A percentile compares a stretch with the other conserved stretches of the same genome.
Conservation (phyloP, 441 rosid genomes). For the Erodium moschatum region DNA sequence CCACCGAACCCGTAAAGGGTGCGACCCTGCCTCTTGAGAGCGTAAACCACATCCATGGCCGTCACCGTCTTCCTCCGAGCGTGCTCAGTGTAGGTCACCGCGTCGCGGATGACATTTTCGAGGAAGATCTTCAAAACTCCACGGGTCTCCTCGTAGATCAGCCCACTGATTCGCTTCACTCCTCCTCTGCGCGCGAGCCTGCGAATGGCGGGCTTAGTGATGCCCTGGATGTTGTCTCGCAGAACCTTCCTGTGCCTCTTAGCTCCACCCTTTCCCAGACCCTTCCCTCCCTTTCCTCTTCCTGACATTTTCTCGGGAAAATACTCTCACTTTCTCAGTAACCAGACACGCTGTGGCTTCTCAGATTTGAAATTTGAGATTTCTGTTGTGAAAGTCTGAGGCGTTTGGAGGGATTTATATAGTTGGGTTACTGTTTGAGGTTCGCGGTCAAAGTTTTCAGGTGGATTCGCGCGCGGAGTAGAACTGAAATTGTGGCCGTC, state of each 20-base stretch:
- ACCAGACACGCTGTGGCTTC: not conserved
- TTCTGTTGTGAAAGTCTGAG: not conserved
- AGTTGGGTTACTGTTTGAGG: constrained; percentile 4
- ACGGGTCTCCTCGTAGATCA: constrained; percentile 25
- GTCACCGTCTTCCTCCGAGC: constrained; percentile 26
- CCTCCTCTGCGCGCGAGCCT: constrained; percentile 25
- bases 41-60: constrained; percentile 26
- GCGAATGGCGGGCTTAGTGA: constrained; percentile 23
- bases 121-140: constrained; percentile 25
- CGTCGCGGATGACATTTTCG: constrained; percentile 26
- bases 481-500: not conserved
- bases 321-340: not conserved
- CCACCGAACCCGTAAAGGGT: constrained; percentile 26
- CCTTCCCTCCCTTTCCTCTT: constrained; percentile 27
- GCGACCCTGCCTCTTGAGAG: constrained; percentile 25
- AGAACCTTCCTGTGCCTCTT: constrained; percentile 27
- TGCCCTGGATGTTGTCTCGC: constrained; percentile 26
- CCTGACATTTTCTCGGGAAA: constrained; percentile 21
- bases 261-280: constrained; percentile 24
- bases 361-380: not conserved
- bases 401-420: not conserved
- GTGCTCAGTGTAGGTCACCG: constrained; percentile 25
- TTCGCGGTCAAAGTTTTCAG: constrained; percentile 10
- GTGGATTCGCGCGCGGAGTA: not conserved
- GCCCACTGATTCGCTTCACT: constrained; percentile 26